Evolutionary conservation across 2,329 filamentous ascomycete genomes (phyloP), one percentile per base, ranked within the genome.

Genomic region (Alternaria arbusti): DNA sequence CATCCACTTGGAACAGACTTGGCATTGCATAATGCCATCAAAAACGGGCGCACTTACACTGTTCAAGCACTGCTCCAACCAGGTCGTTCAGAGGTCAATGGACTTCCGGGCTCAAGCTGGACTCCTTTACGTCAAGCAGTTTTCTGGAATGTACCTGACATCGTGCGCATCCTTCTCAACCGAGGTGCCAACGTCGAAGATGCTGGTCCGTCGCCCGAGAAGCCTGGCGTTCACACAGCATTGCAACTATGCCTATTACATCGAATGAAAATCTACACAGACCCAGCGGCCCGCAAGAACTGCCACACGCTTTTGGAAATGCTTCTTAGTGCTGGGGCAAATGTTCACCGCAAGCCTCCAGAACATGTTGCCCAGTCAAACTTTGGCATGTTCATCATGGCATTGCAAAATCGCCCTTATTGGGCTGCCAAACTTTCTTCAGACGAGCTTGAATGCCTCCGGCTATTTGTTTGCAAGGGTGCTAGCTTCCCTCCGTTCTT

Each of bases 11-110:
- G 77, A 1, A 77, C 69, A 6, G 76, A 79, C 40, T 59, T 78
- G 11, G 71, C 78, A 1, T 61, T 80, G 8, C 72, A 79, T 40
- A 80, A 79, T 59, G 78, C 77, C 5, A 79, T 79, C 47, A 78
- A 74, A 47, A 79, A 79, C 30, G 73, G 72, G 17, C 66, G 76
- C 5, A 55, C 64, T 2, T 72, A 73, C 43, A 78, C 71, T 11
- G 74, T 79, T 0, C 72, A 77, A 45, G 65, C 69, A 13, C 54
- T 79, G 6, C 58, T 77, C 5, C 44, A 70, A 12, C 63, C 70
- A 1, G 68, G 64, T 15, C 67, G 70, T 15, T 74, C 72, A 11
- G 65, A 71, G n/a, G 65, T 75, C 4, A 72, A 78, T 36, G 77
- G 76, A 2, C 30, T 73, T 12, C 64, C 72, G 0, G 74, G 64